Evolutionary conservation across 106 monocot species (phyloP).

Genomic region (Dendrobium officinale): DNA sequence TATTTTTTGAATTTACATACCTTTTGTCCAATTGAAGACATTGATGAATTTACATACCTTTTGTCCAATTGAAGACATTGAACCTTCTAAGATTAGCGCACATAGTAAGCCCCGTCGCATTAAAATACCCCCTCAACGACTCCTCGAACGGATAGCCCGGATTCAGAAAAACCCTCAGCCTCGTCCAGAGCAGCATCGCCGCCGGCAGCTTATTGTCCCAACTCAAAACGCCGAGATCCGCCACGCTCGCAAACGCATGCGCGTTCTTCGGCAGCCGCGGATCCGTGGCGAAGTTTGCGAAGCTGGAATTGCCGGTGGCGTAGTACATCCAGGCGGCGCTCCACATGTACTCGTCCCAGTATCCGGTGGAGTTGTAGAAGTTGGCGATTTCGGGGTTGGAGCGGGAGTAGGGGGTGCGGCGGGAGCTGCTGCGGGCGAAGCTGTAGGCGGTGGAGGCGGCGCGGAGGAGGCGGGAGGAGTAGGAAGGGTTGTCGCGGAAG

Average conservation of each 20-base stretch:
- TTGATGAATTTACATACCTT: constrained; percentile 35
- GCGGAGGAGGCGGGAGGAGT: constrained; percentile 58
- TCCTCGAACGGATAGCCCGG: constrained; percentile 95
- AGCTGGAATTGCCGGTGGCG: constrained; percentile 76
- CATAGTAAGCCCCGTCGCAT: constrained; percentile 42
- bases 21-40: too few relatives aligned
- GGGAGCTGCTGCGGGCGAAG: constrained; percentile 42
- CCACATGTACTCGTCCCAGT: constrained; percentile 98
- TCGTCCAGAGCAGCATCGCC: constrained; percentile 61
- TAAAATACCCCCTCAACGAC: constrained; percentile 47
- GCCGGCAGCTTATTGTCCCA: constrained; percentile 97
- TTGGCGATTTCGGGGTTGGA: constrained; percentile 23
- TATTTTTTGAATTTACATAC: too few relatives aligned
- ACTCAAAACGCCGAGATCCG: constrained; percentile 64
- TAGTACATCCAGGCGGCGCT: constrained; percentile 86
- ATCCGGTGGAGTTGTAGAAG: constrained; percentile 86
- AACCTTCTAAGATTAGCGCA: constrained; percentile 49
- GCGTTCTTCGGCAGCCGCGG: constrained; percentile 55
- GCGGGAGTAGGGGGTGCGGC: constrained; percentile 30
- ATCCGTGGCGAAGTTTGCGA: constrained; percentile 44
- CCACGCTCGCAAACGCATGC: constrained; percentile 29
- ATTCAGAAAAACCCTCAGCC: constrained; percentile 76
- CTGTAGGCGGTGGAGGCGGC: constrained; percentile 54
- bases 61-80: constrained; percentile 66
- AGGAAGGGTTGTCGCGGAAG: constrained; percentile 54